A percentile compares a stretch with the other conserved stretches of the same genome.
Evolutionary conservation across 768 basidiomycete genomes (phyloP).

Genomic region (Termitomyces sp.): DNA sequence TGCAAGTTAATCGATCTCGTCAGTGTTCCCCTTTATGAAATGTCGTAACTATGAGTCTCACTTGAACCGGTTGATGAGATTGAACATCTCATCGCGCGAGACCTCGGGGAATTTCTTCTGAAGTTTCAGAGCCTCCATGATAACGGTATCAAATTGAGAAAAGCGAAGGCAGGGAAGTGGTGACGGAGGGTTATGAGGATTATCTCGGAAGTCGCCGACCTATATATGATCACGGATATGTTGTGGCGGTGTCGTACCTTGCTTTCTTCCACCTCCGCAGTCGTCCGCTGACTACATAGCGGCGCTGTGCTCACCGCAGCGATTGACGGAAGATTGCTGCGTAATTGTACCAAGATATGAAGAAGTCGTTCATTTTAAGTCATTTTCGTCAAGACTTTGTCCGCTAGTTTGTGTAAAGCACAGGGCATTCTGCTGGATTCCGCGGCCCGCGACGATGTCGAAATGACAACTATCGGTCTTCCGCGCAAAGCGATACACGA

Average conservation of each 20-base stretch:
- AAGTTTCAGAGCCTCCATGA: constrained; percentile 82
- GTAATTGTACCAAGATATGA: neutral
- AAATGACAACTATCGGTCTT: neutral
- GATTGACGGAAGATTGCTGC: neutral
- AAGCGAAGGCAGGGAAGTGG: constrained; percentile 1
- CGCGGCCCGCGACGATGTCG: neutral
- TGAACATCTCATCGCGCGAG: constrained; percentile 90
- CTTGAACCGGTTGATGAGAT: constrained; percentile 96
- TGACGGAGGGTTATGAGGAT: constrained; percentile 1
- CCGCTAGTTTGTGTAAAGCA: neutral
- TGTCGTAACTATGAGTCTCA: constrained; percentile 39
- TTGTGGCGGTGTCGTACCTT: constrained; percentile 16
- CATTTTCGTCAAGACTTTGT: neutral
- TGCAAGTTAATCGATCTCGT: constrained; percentile 28
- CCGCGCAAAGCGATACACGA: too few species aligned
- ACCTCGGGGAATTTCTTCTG: constrained; percentile 93
- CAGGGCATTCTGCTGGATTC: too few species aligned
- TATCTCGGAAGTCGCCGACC: constrained; percentile 21
- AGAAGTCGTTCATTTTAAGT: neutral
- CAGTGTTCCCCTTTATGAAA: constrained; percentile 12
- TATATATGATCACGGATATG: constrained; percentile 13
- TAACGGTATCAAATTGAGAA: constrained; percentile 10
- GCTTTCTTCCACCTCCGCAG: constrained; percentile 6
- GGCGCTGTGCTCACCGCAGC: constrained; percentile 12
- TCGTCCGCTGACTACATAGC: too few species aligned